Evolutionary conservation across 441 rosid genomes (phyloP).

Genomic region (Euphorbia celastroides): DNA sequence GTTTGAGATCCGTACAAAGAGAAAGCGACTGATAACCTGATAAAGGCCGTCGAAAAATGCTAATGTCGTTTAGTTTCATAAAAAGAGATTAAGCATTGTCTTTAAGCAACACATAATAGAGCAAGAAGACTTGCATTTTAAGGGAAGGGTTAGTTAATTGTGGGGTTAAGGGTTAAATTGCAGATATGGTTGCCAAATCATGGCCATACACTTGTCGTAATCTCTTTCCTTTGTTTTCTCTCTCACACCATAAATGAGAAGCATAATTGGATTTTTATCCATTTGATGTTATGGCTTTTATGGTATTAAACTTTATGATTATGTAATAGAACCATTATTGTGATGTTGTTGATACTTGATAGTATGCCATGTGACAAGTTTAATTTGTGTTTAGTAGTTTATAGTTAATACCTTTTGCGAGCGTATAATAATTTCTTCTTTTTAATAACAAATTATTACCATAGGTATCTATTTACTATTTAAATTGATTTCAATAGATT

Average conservation of each 20-base stretch:
- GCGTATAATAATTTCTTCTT: too few relatives aligned
- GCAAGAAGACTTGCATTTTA: slow-evolving; percentile 33
- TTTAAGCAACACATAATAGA: slow-evolving; percentile 22
- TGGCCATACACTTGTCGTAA: slow-evolving; percentile 24
- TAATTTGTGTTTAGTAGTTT: too few relatives aligned
- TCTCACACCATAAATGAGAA: background rate
- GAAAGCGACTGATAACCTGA: slow-evolving; percentile 34
- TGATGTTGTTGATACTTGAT: too few relatives aligned
- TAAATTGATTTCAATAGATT: too few relatives aligned
- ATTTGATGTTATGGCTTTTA: background rate
- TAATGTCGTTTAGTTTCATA: slow-evolving; percentile 19
- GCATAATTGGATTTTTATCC: background rate
- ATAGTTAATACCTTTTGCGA: too few relatives aligned
- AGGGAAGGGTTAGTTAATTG: slow-evolving; percentile 14
- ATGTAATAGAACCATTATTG: too few relatives aligned
- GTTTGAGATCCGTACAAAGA: slow-evolving; percentile 34
- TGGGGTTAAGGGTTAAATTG: slow-evolving; percentile 9
- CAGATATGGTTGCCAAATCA: slow-evolving; percentile 14
- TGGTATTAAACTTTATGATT: too few relatives aligned
- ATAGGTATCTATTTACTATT: too few relatives aligned
- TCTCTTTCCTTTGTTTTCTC: background rate
- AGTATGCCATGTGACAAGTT: too few relatives aligned
- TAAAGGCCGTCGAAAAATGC: slow-evolving; percentile 26
- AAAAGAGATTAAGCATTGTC: slow-evolving; percentile 31
- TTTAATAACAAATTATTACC: too few relatives aligned